Conservation (phyloP, 371 early-diverging fungal genomes). For the Lichtheimia hyalospora region DNA sequence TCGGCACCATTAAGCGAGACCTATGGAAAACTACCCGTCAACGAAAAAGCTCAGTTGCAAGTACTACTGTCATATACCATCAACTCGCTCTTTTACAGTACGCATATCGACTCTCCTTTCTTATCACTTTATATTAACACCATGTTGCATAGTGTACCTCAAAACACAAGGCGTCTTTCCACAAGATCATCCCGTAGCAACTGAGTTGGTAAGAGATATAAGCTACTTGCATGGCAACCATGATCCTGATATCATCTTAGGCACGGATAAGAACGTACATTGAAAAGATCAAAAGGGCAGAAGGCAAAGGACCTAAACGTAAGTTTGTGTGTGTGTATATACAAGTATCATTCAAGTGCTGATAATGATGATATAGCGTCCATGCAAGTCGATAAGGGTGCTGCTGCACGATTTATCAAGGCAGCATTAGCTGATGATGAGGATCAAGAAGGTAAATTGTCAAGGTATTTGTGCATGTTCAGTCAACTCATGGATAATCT, state of each 20-base stretch:
- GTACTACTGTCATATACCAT: constrained; percentile 52
- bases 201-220: constrained; percentile 42
- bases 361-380: constrained; percentile 20
- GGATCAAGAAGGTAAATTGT: constrained; percentile 1
- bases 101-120: constrained; percentile 4
- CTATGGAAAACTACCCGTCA: constrained; percentile 41
- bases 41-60: constrained; percentile 55
- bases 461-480: too few relatives aligned
- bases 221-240: not conserved
- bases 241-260: constrained; percentile 18
- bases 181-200: constrained; percentile 47
- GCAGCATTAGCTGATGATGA: constrained; percentile 35
- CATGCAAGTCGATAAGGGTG: constrained; percentile 53
- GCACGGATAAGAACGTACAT: constrained; percentile 52
- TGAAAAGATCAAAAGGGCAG: constrained; percentile 41
- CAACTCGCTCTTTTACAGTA: constrained; percentile 58
- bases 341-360: not conserved
- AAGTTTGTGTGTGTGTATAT: constrained; percentile 5
- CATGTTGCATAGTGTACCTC: constrained; percentile 41
- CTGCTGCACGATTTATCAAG: constrained; percentile 56
- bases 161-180: constrained; percentile 52
- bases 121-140: not conserved
- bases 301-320: constrained; percentile 43
- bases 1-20: constrained; percentile 41
- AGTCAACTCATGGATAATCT: not conserved